Conservation (phyloP, 495 filamentous ascomycete genomes). For the Penicillium angulare region DNA sequence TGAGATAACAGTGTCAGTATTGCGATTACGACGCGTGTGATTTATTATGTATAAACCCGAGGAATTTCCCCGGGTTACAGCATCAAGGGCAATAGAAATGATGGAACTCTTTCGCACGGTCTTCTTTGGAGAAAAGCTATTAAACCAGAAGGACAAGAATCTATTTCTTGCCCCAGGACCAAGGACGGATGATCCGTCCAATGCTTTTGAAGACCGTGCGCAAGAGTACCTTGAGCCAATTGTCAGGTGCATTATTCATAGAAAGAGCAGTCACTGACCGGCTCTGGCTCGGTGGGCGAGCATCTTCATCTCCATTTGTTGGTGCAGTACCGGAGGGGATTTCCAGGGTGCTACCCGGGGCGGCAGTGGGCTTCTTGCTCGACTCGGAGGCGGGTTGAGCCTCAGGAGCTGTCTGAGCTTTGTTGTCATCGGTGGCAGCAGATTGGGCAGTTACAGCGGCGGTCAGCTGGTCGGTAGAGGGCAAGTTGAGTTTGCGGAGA, state of each 20-base stretch:
- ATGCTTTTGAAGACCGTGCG: conserved; percentile 43
- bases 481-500: conserved; percentile 31
- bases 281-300: conserved; percentile 42
- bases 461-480: conserved; percentile 32
- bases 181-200: conserved; percentile 41
- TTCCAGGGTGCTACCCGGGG: conserved; percentile 3
- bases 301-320: conserved; percentile 30
- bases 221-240: conserved; percentile 46
- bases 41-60: neutral
- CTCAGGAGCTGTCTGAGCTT: conserved; percentile 12
- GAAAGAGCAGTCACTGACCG: conserved; percentile 48
- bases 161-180: conserved; percentile 40
- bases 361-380: conserved; percentile 1
- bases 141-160: conserved; percentile 14
- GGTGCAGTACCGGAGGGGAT: conserved; percentile 9
- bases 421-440: conserved; percentile 12
- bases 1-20: conserved; percentile 35
- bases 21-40: conserved; percentile 7
- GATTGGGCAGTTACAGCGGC: conserved; percentile 12
- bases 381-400: conserved; percentile 17
- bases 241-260: conserved; percentile 39
- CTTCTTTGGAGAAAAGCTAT: conserved; percentile 7
- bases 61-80: conserved; percentile 4
- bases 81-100: conserved; percentile 17
- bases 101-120: conserved; percentile 8